Percentiles rank a stretch among this genome's conserved stretches.
These are phyloP conservation scores for Pseudozyma hubeiensis DNA, from an alignment of 1,284 basidiomycete genomes.

Conservation along the genomic window DNA sequence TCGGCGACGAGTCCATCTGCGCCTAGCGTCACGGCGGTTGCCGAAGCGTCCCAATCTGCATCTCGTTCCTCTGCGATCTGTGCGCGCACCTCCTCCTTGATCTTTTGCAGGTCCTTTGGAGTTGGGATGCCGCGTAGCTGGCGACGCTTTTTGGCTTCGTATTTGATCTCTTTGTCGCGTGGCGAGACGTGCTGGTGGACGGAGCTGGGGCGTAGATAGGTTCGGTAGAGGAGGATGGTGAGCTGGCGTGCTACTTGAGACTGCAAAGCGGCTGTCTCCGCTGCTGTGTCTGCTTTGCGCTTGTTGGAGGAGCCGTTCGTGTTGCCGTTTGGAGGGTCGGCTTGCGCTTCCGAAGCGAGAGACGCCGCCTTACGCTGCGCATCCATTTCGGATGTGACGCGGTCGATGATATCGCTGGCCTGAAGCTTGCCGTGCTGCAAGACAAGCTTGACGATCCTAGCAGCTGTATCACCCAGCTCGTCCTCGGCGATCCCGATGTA, in stretches of 20 bases:
- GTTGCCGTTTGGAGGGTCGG: constrained; percentile 13
- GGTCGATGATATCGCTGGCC: constrained; percentile 77
- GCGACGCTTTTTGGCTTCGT: constrained; percentile 53
- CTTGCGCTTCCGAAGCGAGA: constrained; percentile 2
- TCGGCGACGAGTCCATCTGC: constrained; percentile 33
- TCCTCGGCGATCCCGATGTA: constrained; percentile 83
- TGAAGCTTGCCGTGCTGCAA: constrained; percentile 88
- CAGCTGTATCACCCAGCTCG: constrained; percentile 75
- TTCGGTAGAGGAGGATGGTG: constrained; percentile 46
- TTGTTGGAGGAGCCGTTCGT: constrained; percentile 32
- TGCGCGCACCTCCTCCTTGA: constrained; percentile 57
- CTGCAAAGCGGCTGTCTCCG: constrained; percentile 12
- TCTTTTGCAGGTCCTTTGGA: constrained; percentile 68
- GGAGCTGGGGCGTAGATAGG: constrained; percentile 62
- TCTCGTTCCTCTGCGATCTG: constrained; percentile 68
- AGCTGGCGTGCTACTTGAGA: constrained; percentile 30
- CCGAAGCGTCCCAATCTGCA: constrained; percentile 54
- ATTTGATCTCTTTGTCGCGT: constrained; percentile 65
- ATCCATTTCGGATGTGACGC: constrained; percentile 69
- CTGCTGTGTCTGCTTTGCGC: constrained; percentile 33
- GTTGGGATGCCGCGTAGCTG: constrained; percentile 68
- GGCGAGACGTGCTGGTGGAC: constrained; percentile 68
- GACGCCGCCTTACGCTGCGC: constrained; percentile 14
- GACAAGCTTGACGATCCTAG: constrained; percentile 70
- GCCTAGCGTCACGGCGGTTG: constrained; percentile 19